These are phyloP conservation scores for Priceomyces melissophilus DNA, from an alignment of 805 yeast genomes.

Conservation along the genomic window DNA sequence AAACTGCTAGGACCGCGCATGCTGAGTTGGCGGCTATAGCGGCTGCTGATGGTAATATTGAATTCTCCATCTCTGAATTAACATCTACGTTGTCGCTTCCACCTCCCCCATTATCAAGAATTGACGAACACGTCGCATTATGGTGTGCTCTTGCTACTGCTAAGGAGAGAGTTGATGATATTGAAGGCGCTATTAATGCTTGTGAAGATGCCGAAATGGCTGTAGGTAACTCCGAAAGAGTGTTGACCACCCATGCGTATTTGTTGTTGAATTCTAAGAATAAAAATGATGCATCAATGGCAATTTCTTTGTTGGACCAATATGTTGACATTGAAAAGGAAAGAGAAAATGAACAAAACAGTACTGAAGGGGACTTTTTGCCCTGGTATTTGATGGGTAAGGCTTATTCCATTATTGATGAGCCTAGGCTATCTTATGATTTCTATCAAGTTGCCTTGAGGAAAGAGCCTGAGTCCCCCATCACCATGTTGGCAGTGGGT, in stretches of 20 bases:
- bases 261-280: conserved; percentile 29
- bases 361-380: conserved; percentile 46
- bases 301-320: conserved; percentile 33
- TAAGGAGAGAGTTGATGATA: conserved; percentile 49
- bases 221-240: conserved; percentile 43
- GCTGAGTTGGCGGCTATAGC: conserved; percentile 56
- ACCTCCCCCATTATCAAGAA: conserved; percentile 42
- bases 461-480: conserved; percentile 51
- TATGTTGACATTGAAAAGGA: conserved; percentile 25
- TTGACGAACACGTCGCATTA: conserved; percentile 45
- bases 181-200: conserved; percentile 46
- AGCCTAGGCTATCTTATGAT: conserved; percentile 52
- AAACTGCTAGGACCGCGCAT: conserved; percentile 50
- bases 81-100: conserved; percentile 50
- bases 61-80: conserved; percentile 47
- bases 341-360: conserved; percentile 12
- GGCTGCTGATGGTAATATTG: conserved; percentile 48
- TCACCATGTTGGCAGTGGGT: conserved; percentile 68
- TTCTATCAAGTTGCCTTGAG: conserved; percentile 52
- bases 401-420: conserved; percentile 45
- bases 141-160: conserved; percentile 55
- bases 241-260: conserved; percentile 48
- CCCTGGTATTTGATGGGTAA: conserved; percentile 57
- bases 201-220: conserved; percentile 47
- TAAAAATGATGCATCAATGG: conserved; percentile 25